Base-by-base conservation (phyloP, 169 alveolate species). In the Fabrea salina region DNA sequence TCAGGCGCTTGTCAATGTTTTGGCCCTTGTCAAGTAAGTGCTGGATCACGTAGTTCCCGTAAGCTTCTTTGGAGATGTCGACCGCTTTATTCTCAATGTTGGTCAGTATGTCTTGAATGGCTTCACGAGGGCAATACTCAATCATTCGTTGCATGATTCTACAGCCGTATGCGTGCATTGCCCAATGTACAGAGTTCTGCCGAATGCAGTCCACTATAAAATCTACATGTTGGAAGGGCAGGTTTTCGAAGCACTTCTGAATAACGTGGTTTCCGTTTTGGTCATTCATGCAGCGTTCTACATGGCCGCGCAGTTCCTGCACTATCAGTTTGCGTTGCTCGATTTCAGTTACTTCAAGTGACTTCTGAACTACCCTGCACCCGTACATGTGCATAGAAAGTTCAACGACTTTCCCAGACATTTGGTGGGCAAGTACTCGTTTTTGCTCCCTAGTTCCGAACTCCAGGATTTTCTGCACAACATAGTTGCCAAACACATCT, bases 291-390 rank as follows among this genome's bases (percentile, higher is more conserved):
- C 84, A 79, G 25, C 50, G 27, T 30, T 67, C 37, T 33, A 77
- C 82, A 54, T 79, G 59, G 50, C 78, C 76, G 56, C 74, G 70
- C 50, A 87, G 33, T 61, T 89, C 87, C 79, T 39, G 67, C 58
- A 89, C 64, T 53, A 90, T 32, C 49, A 68, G 75, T 33, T 79
- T 72, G 59, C 86, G 67, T 37, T 74, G 47, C 53, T 80, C 76
- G 41, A 66, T 19, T n/a, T 84, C 61, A 35, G 82, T 80, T 27
- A 89, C 86, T 57, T 93, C 95, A 70, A 92, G 61, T 66, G 88
- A 89, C 54, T 93, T 90, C 85, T 94, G 94, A 13, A 94, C 91
- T 40, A 94, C 96, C 82, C 95, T 79, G 86, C 95, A 92, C n/a
- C 96, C 97, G 84, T 91, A 92, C 83, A 91, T 85, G 72, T 93